Conservation (phyloP, 305 asterid species). For the Fraxinus baroniana region DNA sequence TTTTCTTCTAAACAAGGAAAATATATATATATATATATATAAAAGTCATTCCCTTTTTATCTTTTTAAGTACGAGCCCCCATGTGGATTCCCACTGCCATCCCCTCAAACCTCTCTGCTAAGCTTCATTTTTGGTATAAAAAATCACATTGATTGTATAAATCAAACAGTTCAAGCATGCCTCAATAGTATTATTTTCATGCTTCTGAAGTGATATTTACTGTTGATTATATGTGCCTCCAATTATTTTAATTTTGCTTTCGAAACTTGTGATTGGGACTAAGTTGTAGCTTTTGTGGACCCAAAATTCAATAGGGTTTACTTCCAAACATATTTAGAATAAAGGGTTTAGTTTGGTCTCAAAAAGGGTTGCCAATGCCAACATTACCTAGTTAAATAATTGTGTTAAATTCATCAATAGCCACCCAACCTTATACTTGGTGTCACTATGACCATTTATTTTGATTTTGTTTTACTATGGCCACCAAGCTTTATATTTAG, state of each 20-base stretch:
- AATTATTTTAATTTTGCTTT: conserved; percentile 15
- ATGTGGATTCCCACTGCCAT: conserved; percentile 25
- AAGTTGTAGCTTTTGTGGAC: conserved; percentile 25
- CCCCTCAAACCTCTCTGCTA: conserved; percentile 8
- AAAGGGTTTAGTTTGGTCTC: conserved; percentile 17
- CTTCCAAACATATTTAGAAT: not conserved
- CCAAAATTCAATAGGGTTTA: conserved; percentile 20
- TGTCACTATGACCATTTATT: too few relatives aligned
- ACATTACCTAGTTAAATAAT: not conserved
- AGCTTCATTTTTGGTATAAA: conserved; percentile 9
- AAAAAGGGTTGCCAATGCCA: conserved; percentile 10
- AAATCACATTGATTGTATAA: conserved; percentile 22
- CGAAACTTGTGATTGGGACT: conserved; percentile 22
- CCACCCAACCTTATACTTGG: too few relatives aligned
- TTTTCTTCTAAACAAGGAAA: too few relatives aligned
- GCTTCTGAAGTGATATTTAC: conserved; percentile 31
- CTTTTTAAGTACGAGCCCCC: not conserved
- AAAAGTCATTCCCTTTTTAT: not conserved
- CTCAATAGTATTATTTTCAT: conserved; percentile 20
- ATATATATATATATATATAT: too few relatives aligned
- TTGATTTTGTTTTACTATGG: too few relatives aligned
- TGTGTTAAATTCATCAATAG: too few relatives aligned
- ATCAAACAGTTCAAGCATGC: conserved; percentile 24
- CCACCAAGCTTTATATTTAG: too few relatives aligned
- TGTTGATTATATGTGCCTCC: conserved; percentile 25